A percentile compares a stretch with the other conserved stretches of the same genome.
phyloP scores from a whole-genome alignment of 2,329 filamentous ascomycete genomes.

The Calonectria leucothoes region DNA sequence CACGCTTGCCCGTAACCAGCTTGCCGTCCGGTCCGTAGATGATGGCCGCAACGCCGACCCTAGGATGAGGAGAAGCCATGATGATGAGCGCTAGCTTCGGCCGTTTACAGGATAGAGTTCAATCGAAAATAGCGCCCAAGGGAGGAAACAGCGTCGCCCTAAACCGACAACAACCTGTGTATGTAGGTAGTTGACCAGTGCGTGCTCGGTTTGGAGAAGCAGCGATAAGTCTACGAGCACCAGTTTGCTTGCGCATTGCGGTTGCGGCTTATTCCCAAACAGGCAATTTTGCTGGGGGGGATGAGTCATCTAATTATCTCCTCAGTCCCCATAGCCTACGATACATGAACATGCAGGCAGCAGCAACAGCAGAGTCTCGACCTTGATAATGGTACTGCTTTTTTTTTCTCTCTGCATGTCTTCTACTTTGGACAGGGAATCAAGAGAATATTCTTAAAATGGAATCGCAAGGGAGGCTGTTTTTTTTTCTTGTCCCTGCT shows the following conservation, averaged over 20 bases:
- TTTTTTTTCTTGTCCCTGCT: neutral
- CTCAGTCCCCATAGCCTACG: neutral
- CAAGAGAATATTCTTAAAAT: neutral
- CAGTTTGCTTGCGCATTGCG: no score
- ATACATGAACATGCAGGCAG: neutral
- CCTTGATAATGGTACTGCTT: neutral
- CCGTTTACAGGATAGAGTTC: neutral
- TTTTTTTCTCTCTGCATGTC: no score
- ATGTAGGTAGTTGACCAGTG: neutral
- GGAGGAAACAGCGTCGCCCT: neutral
- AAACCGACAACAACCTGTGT: no score
- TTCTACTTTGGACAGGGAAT: neutral
- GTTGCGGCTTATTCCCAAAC: neutral
- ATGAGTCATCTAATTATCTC: neutral
- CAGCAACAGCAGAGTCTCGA: no score
- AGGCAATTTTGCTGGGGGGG: neutral
- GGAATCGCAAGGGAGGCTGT: neutral
- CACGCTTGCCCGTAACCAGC: constrained; percentile 60
- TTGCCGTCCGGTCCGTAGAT: constrained; percentile 56
- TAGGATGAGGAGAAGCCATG: constrained; percentile 44
- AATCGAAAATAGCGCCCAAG: neutral
- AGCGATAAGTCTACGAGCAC: neutral
- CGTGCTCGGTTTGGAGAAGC: neutral
- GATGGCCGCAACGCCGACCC: constrained; percentile 62
- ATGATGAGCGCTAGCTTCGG: neutral